Evolutionary conservation across 169 alveolate genomes (phyloP).

Genomic region (Plasmodium blacklocki): DNA sequence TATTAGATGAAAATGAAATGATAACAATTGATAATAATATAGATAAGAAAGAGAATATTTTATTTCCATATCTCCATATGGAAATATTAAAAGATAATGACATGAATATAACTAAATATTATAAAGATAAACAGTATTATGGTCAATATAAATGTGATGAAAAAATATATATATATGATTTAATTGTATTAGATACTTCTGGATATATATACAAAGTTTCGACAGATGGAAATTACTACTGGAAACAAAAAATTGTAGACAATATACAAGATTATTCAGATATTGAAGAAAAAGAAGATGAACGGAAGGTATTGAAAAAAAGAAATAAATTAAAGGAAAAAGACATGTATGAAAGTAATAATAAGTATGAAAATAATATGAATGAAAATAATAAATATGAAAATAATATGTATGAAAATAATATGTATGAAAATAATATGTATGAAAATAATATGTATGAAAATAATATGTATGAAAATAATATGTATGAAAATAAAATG

Average conservation of each 20-base stretch:
- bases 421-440: too few relatives aligned
- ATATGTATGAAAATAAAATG: too few relatives aligned
- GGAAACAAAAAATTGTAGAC: slow-evolving; percentile 65
- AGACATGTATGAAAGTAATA: slow-evolving; percentile 1
- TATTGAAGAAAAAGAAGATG: slow-evolving; percentile 19
- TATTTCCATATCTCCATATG: slow-evolving; percentile 39
- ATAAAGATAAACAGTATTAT: slow-evolving; percentile 32
- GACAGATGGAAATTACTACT: slow-evolving; percentile 69
- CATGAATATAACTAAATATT: slow-evolving; percentile 33
- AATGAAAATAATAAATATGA: neutral
- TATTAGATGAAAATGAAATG: slow-evolving; percentile 6
- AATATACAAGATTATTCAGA: slow-evolving; percentile 25
- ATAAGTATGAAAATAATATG: neutral
- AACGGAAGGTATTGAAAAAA: slow-evolving; percentile 7
- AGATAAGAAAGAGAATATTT: slow-evolving; percentile 25
- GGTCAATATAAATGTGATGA: slow-evolving; percentile 62
- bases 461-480: neutral
- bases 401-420: neutral
- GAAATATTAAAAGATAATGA: slow-evolving; percentile 14
- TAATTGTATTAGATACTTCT: slow-evolving; percentile 56
- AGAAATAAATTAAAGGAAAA: slow-evolving; percentile 7
- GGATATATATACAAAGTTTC: slow-evolving; percentile 72
- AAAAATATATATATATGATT: slow-evolving; percentile 30
- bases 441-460: neutral
- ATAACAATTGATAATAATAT: neutral